Evolutionary conservation across 495 filamentous ascomycete genomes (phyloP).

Genomic region (Podospora didyma): DNA sequence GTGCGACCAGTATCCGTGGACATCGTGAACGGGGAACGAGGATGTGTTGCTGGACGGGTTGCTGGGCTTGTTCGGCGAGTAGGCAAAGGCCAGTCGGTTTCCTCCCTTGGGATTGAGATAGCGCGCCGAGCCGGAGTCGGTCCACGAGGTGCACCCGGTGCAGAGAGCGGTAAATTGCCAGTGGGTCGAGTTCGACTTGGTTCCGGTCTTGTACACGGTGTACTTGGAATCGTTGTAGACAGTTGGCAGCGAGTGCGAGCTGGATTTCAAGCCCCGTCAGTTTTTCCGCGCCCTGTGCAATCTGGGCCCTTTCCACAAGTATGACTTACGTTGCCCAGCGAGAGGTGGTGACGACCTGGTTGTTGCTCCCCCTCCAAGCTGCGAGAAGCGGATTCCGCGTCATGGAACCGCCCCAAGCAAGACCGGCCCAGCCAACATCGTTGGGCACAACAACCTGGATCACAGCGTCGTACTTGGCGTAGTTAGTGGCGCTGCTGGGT

Average conservation of each 20-base stretch:
- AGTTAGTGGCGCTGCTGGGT: conserved; percentile 22
- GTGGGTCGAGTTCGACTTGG: conserved; percentile 39
- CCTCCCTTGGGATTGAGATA: conserved; percentile 31
- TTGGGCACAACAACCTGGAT: conserved; percentile 40
- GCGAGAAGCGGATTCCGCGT: conserved; percentile 34
- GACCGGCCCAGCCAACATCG: conserved; percentile 39
- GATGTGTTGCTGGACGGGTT: conserved; percentile 29
- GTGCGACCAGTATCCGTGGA: conserved; percentile 40
- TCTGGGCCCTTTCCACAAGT: neutral
- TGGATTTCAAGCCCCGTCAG: conserved; percentile 7
- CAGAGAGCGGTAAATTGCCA: conserved; percentile 44
- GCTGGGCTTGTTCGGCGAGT: conserved; percentile 27
- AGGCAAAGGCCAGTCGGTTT: conserved; percentile 44
- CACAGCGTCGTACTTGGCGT: conserved; percentile 34
- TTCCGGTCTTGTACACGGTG: conserved; percentile 32
- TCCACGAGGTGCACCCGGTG: conserved; percentile 38
- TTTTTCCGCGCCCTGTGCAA: neutral
- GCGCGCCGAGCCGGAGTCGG: conserved; percentile 18
- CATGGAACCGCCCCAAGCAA: conserved; percentile 43
- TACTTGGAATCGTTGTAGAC: conserved; percentile 26
- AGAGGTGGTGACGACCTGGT: conserved; percentile 22
- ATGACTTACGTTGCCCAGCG: conserved; percentile 37
- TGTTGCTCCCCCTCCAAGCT: conserved; percentile 30
- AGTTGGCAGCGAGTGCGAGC: conserved; percentile 29
- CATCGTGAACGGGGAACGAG: conserved; percentile 34